phyloP scores from a whole-genome alignment of 1,284 basidiomycete species.

The Farysia itapuensis region DNA sequence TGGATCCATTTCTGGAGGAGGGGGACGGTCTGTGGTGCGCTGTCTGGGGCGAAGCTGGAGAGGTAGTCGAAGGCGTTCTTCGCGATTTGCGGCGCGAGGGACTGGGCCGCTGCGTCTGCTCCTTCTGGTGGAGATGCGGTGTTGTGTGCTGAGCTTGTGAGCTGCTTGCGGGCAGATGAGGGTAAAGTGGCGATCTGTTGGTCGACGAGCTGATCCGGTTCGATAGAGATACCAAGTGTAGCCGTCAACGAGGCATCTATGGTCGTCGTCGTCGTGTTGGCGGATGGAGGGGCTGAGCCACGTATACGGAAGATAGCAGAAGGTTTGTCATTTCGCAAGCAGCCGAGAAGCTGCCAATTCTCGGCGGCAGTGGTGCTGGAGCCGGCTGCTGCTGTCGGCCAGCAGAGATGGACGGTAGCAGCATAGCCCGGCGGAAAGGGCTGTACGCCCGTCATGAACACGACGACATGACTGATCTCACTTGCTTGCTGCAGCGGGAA shows the following conservation, averaged over 20 bases:
- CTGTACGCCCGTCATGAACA: conserved; percentile 56
- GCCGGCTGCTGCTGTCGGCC: conserved; percentile 35
- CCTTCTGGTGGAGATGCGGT: background rate
- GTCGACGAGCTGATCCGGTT: conserved; percentile 45
- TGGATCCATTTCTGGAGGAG: conserved; percentile 58
- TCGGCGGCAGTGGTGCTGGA: background rate
- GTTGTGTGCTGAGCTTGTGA: background rate
- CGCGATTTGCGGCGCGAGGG: conserved; percentile 50
- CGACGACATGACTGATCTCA: conserved; percentile 49
- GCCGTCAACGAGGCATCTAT: conserved; percentile 28
- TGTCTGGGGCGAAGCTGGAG: conserved; percentile 54
- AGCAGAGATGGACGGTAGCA: conserved; percentile 55
- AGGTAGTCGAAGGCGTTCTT: conserved; percentile 54
- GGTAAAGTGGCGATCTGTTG: conserved; percentile 35
- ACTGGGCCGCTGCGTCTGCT: conserved; percentile 10
- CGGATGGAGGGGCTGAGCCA: background rate
- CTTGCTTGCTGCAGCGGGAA: conserved; percentile 48
- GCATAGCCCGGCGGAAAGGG: conserved; percentile 53
- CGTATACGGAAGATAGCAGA: conserved; percentile 52
- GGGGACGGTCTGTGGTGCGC: conserved; percentile 55
- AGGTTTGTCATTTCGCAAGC: conserved; percentile 52
- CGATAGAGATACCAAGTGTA: conserved; percentile 53
- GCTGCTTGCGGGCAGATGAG: background rate
- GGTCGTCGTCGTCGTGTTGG: background rate
- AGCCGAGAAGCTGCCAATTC: conserved; percentile 51